Evolutionary conservation across 2,329 filamentous ascomycete genomes (phyloP).

Genomic region (Neocatenulostroma microsporum): DNA sequence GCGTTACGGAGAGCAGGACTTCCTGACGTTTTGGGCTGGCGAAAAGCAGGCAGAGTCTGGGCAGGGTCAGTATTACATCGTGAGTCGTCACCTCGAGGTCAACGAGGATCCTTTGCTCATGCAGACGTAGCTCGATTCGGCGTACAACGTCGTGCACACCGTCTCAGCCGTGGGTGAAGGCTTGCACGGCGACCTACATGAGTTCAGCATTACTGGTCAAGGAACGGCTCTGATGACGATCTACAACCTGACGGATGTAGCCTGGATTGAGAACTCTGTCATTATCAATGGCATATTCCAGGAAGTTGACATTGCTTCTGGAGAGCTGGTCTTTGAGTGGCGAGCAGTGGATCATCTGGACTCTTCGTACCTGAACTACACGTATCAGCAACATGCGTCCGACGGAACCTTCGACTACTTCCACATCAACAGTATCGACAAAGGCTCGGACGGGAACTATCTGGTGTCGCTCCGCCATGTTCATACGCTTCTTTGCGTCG

Average conservation of each 20-base stretch:
- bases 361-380: too few relatives aligned
- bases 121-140: conserved; percentile 24
- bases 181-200: conserved; percentile 35
- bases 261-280: too few relatives aligned
- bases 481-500: conserved; percentile 42
- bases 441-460: conserved; percentile 44
- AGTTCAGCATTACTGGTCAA: conserved; percentile 36
- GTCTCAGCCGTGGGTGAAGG: conserved; percentile 30
- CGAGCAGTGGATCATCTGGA: conserved; percentile 26
- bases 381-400: too few relatives aligned
- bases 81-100: conserved; percentile 5
- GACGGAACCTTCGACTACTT: conserved; percentile 43
- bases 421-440: conserved; percentile 51
- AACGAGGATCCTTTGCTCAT: neutral
- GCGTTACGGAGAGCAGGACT: conserved; percentile 27
- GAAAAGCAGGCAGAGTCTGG: conserved; percentile 29
- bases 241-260: conserved; percentile 28
- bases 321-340: conserved; percentile 30
- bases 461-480: conserved; percentile 47
- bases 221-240: conserved; percentile 37
- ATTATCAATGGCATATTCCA: conserved; percentile 10
- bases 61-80: conserved; percentile 27
- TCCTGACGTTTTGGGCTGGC: conserved; percentile 32
- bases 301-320: conserved; percentile 29
- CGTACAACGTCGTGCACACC: conserved; percentile 33